These are phyloP conservation scores for Globisporangium camurandrum DNA, from an alignment of 352 stramenopile genomes.

Conservation along the genomic window DNA sequence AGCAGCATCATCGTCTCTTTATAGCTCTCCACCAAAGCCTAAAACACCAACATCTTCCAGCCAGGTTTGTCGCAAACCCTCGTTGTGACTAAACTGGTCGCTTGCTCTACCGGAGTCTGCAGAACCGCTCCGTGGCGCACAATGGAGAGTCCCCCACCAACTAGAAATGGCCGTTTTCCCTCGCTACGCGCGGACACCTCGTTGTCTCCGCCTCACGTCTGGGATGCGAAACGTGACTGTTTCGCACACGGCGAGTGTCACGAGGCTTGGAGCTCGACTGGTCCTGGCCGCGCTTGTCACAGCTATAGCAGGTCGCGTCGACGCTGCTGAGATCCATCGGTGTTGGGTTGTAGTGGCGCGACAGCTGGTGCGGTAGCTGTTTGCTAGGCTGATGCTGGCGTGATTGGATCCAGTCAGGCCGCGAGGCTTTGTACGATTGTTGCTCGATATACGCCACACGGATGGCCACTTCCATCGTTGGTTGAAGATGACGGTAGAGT, in stretches of 20 bases:
- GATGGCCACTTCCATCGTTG: neutral
- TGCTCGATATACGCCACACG: slow-evolving; percentile 1
- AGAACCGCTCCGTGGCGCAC: neutral
- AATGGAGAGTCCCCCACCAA: neutral
- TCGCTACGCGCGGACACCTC: too few relatives aligned
- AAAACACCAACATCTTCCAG: slow-evolving; percentile 2
- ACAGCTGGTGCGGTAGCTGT: neutral
- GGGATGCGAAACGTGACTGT: too few relatives aligned
- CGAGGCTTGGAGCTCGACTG: neutral
- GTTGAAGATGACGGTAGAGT: neutral
- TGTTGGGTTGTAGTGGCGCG: neutral
- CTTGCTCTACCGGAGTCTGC: neutral
- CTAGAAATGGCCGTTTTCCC: neutral
- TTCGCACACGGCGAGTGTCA: too few relatives aligned
- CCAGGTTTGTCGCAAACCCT: neutral
- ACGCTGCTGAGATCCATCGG: neutral
- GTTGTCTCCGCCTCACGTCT: too few relatives aligned
- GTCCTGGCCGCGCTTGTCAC: neutral
- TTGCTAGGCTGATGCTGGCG: neutral
- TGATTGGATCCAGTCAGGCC: neutral
- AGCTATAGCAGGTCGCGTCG: neutral
- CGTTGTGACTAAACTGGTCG: slow-evolving; percentile 1
- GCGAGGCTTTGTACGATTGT: slow-evolving; percentile 1
- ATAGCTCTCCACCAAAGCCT: slow-evolving; percentile 2
- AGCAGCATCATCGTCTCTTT: slow-evolving; percentile 1